A percentile compares a stretch with the other conserved stretches of the same genome.
These are phyloP conservation scores for Candida gigantensis DNA, from an alignment of 1,139 yeast species.

Conservation along the genomic window DNA sequence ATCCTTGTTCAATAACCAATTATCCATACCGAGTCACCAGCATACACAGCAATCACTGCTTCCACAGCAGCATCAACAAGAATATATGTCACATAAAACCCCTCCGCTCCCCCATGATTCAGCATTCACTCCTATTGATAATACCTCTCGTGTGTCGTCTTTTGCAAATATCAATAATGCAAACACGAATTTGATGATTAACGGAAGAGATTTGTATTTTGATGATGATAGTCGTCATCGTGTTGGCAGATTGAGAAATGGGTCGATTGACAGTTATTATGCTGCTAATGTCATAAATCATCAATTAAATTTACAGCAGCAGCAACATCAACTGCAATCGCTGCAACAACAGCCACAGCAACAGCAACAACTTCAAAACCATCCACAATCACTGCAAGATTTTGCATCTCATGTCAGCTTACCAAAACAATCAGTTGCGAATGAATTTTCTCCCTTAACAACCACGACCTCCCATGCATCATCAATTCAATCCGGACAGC, in stretches of 20 bases:
- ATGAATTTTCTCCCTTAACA: slow-evolving; percentile 45
- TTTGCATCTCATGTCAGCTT: slow-evolving; percentile 7
- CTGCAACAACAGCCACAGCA: slow-evolving; percentile 10
- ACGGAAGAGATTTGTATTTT: slow-evolving; percentile 13
- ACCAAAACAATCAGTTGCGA: slow-evolving; percentile 12
- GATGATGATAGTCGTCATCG: slow-evolving; percentile 15
- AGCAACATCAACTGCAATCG: slow-evolving; percentile 9
- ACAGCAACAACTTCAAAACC: slow-evolving; percentile 4
- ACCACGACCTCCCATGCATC: slow-evolving; percentile 50
- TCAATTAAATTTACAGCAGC: slow-evolving; percentile 12
- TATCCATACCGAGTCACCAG: slow-evolving; percentile 12
- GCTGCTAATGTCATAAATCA: slow-evolving; percentile 17
- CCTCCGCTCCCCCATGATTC: slow-evolving; percentile 10
- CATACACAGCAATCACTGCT: slow-evolving; percentile 4
- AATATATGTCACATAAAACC: slow-evolving; percentile 5
- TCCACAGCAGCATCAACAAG: too few species aligned
- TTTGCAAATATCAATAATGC: slow-evolving; percentile 12
- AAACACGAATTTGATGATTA: slow-evolving; percentile 7
- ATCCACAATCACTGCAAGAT: slow-evolving; percentile 8
- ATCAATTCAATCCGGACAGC: slow-evolving; percentile 46
- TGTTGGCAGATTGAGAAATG: slow-evolving; percentile 17
- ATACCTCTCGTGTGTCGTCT: slow-evolving; percentile 15
- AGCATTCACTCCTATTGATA: slow-evolving; percentile 14
- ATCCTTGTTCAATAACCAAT: slow-evolving; percentile 11
- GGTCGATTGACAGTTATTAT: slow-evolving; percentile 20